Evolutionary conservation across 2,329 filamentous ascomycete genomes (phyloP), one percentile per base, ranked within the genome.

Genomic region (Calonectria hawksworthii): DNA sequence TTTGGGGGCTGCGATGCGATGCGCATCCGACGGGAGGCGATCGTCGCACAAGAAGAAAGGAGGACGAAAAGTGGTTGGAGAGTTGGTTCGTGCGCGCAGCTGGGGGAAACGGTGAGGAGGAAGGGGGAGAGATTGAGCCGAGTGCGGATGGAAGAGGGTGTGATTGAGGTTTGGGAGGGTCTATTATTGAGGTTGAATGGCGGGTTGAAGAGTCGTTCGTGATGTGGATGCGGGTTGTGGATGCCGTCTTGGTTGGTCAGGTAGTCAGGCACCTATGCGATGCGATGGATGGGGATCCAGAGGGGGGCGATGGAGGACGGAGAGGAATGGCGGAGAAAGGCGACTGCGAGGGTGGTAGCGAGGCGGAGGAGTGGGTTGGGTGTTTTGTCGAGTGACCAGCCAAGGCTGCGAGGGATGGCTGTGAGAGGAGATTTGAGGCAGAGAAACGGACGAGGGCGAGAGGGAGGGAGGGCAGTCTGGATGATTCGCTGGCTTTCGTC

Each of bases 11-110:
- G 76, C 74, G 76, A 81, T 82, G 82, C 82, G 81, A 84, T 82
- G 83, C 85, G 84, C 86, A 87, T 87, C 80, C 80, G 82, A 77
- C 52, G 75, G 75, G 69, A 79, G 36, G 77, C 76, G 70, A 72
- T 76, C 68, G 78, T 74, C 77, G 79, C 75, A 75, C 76, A 65
- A 34, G 68, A 70, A 68, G 56, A 68, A 59, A 72, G 64, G 71
- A 74, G 38, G 32, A 36, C 38, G n/a, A 38, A 50, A 71, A 36
- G 59, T 34, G 69, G 68, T 74, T 70, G 63, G 51, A 50, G 50
- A 69, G 70, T 68, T 66, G 59, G 70, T 68, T 74, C 68, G 51
- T 63, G 63, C 36, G 68, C 68, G 64, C 63, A 68, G 68, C 44
- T 54, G 41, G 30, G 36, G 38, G 52, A 36, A 63, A 50, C n/a